These are phyloP conservation scores for Phytophthora fragariae DNA, from an alignment of 352 stramenopile species.

Conservation along the genomic window DNA sequence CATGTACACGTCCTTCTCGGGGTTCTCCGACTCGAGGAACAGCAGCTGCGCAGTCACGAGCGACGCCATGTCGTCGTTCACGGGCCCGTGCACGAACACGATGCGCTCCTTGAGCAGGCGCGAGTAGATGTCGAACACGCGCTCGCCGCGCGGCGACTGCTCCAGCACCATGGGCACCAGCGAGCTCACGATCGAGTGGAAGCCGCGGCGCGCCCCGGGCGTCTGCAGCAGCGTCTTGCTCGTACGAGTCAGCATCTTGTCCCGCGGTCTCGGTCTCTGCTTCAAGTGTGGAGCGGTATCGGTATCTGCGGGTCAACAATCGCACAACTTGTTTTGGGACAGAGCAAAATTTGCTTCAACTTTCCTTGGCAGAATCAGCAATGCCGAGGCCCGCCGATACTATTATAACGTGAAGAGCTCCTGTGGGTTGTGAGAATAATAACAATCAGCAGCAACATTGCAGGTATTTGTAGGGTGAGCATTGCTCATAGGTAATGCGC, in stretches of 20 bases:
- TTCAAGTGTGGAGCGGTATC: slow-evolving; percentile 39
- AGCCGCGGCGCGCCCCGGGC: slow-evolving; percentile 40
- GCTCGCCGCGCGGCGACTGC: slow-evolving; percentile 92
- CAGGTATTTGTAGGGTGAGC: too few species aligned
- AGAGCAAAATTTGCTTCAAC: too few species aligned
- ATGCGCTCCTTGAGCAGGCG: slow-evolving; percentile 98
- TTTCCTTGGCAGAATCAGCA: too few species aligned
- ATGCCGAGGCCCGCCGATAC: too few species aligned
- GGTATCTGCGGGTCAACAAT: slow-evolving; percentile 11
- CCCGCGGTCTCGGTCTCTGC: slow-evolving; percentile 10
- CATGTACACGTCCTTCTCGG: slow-evolving; percentile 98
- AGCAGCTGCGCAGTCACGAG: slow-evolving; percentile 90
- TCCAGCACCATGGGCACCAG: slow-evolving; percentile 96
- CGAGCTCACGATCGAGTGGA: slow-evolving; percentile 70
- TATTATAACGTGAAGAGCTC: too few species aligned
- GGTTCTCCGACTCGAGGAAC: slow-evolving; percentile 97
- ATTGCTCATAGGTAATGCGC: too few species aligned
- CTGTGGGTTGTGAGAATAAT: too few species aligned
- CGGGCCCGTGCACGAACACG: slow-evolving; percentile 96
- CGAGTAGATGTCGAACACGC: slow-evolving; percentile 98
- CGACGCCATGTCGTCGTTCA: slow-evolving; percentile 90
- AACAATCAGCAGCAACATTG: too few species aligned
- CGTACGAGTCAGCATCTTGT: slow-evolving; percentile 25
- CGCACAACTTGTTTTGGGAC: slow-evolving; percentile 1
- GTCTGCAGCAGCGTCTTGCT: slow-evolving; percentile 22